Percentiles rank a stretch among this genome's conserved stretches.
phyloP scores from a whole-genome alignment of 805 yeast species.

The Priceomyces fermenticarens region DNA sequence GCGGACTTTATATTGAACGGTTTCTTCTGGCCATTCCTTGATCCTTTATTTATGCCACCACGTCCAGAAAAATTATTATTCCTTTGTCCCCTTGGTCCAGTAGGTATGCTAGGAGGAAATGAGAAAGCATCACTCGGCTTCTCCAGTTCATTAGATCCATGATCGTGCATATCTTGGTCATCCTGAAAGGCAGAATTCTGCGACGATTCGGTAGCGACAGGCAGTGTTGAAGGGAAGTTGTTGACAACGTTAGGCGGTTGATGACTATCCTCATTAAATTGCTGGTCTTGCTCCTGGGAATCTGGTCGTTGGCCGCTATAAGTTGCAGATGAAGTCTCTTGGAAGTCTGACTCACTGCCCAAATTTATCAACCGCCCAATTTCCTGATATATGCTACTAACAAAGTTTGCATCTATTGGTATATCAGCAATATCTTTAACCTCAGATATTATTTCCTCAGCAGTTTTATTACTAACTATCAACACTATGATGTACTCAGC shows the following conservation, averaged over 20 bases:
- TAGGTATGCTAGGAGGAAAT: slow-evolving; percentile 4
- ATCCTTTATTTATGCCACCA: slow-evolving; percentile 23
- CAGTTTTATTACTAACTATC: slow-evolving; percentile 64
- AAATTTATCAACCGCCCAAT: slow-evolving; percentile 38
- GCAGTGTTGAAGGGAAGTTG: no score
- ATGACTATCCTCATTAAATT: no score
- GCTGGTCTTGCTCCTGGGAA: no score
- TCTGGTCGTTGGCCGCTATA: background rate
- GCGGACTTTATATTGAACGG: slow-evolving; percentile 37
- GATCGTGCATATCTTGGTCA: no score
- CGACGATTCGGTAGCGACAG: no score
- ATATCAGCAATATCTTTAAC: slow-evolving; percentile 60
- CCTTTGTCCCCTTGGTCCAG: slow-evolving; percentile 6
- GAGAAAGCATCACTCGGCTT: slow-evolving; percentile 1
- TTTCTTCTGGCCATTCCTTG: slow-evolving; percentile 17
- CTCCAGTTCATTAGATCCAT: background rate
- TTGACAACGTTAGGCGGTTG: no score
- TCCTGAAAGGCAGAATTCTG: no score
- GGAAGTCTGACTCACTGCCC: slow-evolving; percentile 1
- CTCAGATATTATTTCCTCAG: slow-evolving; percentile 59
- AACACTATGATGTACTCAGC: slow-evolving; percentile 74
- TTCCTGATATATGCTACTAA: slow-evolving; percentile 57
- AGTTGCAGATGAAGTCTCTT: background rate
- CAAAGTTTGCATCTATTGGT: slow-evolving; percentile 55
- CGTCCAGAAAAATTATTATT: slow-evolving; percentile 7